These are phyloP conservation scores for Brasenia schreberi DNA, from an alignment of 164 flowering plant species.

Conservation along the genomic window DNA sequence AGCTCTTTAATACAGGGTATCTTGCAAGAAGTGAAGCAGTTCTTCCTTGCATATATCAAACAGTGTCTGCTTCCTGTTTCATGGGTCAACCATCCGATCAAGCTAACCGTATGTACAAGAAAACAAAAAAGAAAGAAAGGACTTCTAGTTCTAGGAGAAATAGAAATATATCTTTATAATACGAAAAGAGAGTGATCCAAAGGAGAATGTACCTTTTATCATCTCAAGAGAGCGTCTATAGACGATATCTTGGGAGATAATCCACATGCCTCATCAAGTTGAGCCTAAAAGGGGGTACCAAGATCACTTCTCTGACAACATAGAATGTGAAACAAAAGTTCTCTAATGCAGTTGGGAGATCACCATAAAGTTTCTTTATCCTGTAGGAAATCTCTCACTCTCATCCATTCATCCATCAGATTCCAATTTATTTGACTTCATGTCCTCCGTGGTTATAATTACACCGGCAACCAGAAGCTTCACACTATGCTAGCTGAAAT, in stretches of 20 bases:
- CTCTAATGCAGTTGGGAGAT: constrained; percentile 48
- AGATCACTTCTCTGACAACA: constrained; percentile 65
- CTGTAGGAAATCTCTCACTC: constrained; percentile 46
- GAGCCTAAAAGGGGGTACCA: constrained; percentile 62
- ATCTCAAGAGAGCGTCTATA: constrained; percentile 52
- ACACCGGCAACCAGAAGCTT: constrained; percentile 54
- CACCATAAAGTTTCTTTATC: constrained; percentile 54
- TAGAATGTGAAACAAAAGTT: constrained; percentile 75
- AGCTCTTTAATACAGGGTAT: constrained; percentile 28
- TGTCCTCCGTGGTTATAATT: constrained; percentile 31
- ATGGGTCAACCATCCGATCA: constrained; percentile 67
- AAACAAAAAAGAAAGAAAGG: constrained; percentile 69
- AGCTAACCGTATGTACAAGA: constrained; percentile 74
- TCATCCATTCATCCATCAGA: constrained; percentile 63
- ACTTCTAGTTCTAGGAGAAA: constrained; percentile 76
- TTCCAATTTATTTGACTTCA: constrained; percentile 43
- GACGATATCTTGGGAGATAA: constrained; percentile 66
- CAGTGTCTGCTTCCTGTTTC: constrained; percentile 44
- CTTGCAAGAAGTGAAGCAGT: constrained; percentile 33
- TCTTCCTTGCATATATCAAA: constrained; percentile 52
- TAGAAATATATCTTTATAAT: constrained; percentile 21
- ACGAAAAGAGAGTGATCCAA: constrained; percentile 57
- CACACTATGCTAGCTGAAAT: constrained; percentile 72
- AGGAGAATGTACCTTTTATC: constrained; percentile 66
- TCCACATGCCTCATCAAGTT: constrained; percentile 77